Base-by-base conservation (phyloP, 768 basidiomycete genomes). In the Termitomyces bulborhizus region DNA sequence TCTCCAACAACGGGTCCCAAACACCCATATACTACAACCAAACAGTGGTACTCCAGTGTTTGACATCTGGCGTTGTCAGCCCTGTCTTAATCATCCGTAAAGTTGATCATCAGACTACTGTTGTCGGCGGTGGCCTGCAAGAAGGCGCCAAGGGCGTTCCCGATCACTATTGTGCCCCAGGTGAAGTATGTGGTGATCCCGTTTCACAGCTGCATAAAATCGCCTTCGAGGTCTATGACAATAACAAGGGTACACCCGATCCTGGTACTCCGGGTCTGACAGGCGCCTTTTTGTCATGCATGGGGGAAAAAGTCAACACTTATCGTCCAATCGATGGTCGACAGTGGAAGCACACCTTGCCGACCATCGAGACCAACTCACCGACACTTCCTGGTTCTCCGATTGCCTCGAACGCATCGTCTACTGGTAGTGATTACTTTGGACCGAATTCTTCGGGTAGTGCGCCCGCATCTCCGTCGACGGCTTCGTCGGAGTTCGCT, bases 21-120 rank as follows among this genome's bases (percentile, higher is more conserved):
- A 93, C 92, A 46, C 88, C 93, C 16, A 86, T 98, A 55, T 93
- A 94, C 71, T 98, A 98, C 78, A 98, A 98, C 66, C 90, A 95
- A 69, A 94, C 93, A 1, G 89, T 98, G 46, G 92, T 98, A 31
- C 71, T 98, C 36, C 96, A 98, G 66, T 98, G 94, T 64, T 76
- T 96, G 60, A 90, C 90, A 1, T 96, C 96, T 3, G 96, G 94
- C 29, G 89, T 94, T 42, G 90, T 96, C 62, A 92, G 90, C 56
- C 96, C 96, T 9, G 85, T 94, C 40, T 78, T 98, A 43, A 89
- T 98, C 71, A 89, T 98, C 61, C 90, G 96, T 53, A 93, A 94
- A 64, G 91, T 97, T 51, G 95, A 97, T 63, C 86, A 88, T 62
- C 89, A 86, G 61, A 92, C 90, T 2, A 90, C 84, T 7, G 93